Base-by-base conservation (phyloP, 306 rosid genomes). In the Castanospermum australe region DNA sequence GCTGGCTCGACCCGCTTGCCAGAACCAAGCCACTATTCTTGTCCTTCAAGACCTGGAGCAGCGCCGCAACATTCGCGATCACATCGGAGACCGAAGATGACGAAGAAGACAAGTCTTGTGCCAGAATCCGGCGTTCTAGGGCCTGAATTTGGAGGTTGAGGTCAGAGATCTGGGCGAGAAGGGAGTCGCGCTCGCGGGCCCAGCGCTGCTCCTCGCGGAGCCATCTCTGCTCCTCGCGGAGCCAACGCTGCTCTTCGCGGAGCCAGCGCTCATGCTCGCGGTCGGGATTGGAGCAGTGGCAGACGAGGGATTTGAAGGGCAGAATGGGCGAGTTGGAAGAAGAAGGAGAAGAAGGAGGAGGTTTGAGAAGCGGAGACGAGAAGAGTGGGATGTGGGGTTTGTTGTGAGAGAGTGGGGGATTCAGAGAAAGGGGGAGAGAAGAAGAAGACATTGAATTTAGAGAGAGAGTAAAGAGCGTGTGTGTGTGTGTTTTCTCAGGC, bases 161-260 rank as follows among this genome's bases (percentile, higher is more conserved):
- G 51, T 91, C 94, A 0, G 90, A 28, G 59, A 93, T 90, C 67
- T 92, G 79, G 18, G 69, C 73, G 74, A 95, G 92, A 6, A 92
- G 97, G 0, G 82, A 77, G n/a, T 90, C 91, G 66, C 92, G 92
- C n/a, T 95, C 91, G 11, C 87, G 83, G 20, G 44, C 59, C 98
- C 95, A 94, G 1, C 97, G 90, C 36, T 87, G 90, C 75, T 94
- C 96, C 64, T 90, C 94, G 8, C 94, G 94, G 59, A 92, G 87
- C 98, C 98, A 94, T 0, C 96, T 87, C 71, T 92, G 88, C 41
- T 92, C 96, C 10, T 94, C 96, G 0, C 97, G 93, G 1, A 92
- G 86, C 99, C 99, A 94, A 0, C 99, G 92, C 62, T 91, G 97
- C 69, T 94, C 97, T 50, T 94, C 97, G 3, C 97, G 94, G 42